Evolutionary conservation across 2,329 filamentous ascomycete species (phyloP).

Genomic region (Sphaerulina musiva): DNA sequence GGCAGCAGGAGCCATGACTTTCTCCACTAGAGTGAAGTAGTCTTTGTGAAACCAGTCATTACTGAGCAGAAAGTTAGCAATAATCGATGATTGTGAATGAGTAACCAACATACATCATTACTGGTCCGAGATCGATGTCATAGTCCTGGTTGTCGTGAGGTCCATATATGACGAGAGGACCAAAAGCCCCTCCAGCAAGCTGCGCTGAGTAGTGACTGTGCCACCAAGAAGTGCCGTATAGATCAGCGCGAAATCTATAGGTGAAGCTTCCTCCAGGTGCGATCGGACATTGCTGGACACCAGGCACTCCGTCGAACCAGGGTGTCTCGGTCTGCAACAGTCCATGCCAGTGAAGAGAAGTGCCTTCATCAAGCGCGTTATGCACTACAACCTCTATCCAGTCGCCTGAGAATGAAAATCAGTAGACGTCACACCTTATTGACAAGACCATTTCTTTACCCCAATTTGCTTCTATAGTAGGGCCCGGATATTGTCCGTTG

Average conservation of each 20-base stretch:
- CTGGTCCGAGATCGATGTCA: conserved; percentile 40
- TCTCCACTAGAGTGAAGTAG: conserved; percentile 29
- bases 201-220: conserved; percentile 38
- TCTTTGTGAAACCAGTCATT: conserved; percentile 41
- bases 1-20: conserved; percentile 27
- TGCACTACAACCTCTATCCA: conserved; percentile 33
- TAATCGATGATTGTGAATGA: no score
- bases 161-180: conserved; percentile 41
- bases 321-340: conserved; percentile 49
- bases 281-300: conserved; percentile 44
- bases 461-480: conserved; percentile 34
- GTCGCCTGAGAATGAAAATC: conserved; percentile 22
- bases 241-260: conserved; percentile 37
- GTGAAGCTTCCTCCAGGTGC: conserved; percentile 34
- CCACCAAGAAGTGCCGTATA: conserved; percentile 35
- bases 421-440: neutral
- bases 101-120: conserved; percentile 29
- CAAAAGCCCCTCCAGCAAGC: conserved; percentile 38
- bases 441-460: conserved; percentile 4
- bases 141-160: conserved; percentile 37
- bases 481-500: conserved; percentile 33
- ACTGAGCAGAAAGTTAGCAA: no score
- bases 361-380: conserved; percentile 39
- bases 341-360: conserved; percentile 50
- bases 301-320: conserved; percentile 45